Percentiles rank a stretch among this genome's conserved stretches.
Evolutionary conservation across 2,329 filamentous ascomycete species (phyloP).

Genomic region (Cercospora zeae-maydis): DNA sequence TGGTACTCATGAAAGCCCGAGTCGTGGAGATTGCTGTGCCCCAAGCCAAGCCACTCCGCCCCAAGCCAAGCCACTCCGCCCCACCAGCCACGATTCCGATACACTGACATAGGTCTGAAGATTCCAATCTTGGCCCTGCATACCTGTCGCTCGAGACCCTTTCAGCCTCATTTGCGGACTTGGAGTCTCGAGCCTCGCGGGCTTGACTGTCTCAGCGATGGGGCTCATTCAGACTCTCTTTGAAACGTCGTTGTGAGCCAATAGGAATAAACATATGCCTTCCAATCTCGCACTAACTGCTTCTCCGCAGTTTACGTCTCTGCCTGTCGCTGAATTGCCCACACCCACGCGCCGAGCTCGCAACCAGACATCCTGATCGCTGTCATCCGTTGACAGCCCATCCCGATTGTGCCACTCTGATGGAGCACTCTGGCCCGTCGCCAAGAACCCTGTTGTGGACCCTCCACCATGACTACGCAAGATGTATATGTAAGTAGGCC

Average conservation of each 20-base stretch:
- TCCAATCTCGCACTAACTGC: slow-evolving; percentile 2
- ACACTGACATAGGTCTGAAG: background rate
- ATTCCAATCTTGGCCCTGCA: background rate
- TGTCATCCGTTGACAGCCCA: background rate
- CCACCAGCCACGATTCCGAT: background rate
- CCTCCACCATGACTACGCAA: background rate
- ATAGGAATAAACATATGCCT: slow-evolving; percentile 4
- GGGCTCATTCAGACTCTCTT: background rate
- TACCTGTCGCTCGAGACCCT: background rate
- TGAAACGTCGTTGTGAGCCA: background rate
- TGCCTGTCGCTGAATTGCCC: background rate
- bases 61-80: background rate
- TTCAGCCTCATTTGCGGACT: background rate
- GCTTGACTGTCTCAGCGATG: background rate
- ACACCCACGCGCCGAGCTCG: background rate
- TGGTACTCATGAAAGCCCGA: background rate
- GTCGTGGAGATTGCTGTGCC: background rate
- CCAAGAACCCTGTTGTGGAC: background rate
- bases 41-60: background rate
- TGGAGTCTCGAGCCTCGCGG: background rate
- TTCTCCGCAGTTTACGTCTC: background rate
- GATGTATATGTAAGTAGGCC: background rate
- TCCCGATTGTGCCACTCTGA: background rate
- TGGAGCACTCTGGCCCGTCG: background rate
- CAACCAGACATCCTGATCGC: background rate